phyloP scores from a whole-genome alignment of 140 eudicot species.

The Cichorium intybus region DNA sequence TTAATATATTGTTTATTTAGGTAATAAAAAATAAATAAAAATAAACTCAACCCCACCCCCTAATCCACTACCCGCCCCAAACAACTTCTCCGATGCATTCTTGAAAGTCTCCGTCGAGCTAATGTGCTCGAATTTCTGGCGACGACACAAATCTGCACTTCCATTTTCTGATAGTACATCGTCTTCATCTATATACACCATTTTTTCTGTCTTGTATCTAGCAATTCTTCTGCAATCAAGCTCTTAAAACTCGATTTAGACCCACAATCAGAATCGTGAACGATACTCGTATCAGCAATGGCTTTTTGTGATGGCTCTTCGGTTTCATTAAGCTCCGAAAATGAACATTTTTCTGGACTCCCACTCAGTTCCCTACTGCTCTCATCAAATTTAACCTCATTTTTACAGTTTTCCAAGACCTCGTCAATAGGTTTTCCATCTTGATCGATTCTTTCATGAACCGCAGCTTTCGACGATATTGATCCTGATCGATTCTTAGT shows the following conservation, averaged over 20 bases:
- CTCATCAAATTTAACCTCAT: conserved; percentile 22
- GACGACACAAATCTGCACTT: conserved; percentile 27
- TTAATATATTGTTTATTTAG: too few relatives aligned
- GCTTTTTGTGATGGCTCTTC: conserved; percentile 18
- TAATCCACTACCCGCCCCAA: too few relatives aligned
- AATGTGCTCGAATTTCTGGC: conserved; percentile 24
- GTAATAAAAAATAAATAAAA: too few relatives aligned
- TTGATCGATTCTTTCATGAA: conserved; percentile 13
- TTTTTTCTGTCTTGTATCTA: conserved; percentile 21
- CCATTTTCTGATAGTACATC: conserved; percentile 24
- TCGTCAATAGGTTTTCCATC: conserved; percentile 5
- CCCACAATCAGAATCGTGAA: conserved; percentile 25
- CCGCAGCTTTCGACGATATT: conserved; percentile 23
- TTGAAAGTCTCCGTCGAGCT: conserved; percentile 37
- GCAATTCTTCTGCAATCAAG: conserved; percentile 38
- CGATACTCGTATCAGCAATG: conserved; percentile 15
- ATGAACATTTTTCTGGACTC: conserved; percentile 7
- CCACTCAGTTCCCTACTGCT: conserved; percentile 13
- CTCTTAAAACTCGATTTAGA: conserved; percentile 23
- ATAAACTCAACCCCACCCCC: too few relatives aligned
- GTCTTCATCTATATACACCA: conserved; percentile 20
- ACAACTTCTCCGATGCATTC: too few relatives aligned
- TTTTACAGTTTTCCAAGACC: conserved; percentile 15
- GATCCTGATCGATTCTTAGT: not conserved
- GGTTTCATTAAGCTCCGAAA: conserved; percentile 13